Percentiles rank a stretch among this genome's conserved stretches.
Conservation (phyloP, 495 filamentous ascomycete species). For the Penicillium antarcticum region DNA sequence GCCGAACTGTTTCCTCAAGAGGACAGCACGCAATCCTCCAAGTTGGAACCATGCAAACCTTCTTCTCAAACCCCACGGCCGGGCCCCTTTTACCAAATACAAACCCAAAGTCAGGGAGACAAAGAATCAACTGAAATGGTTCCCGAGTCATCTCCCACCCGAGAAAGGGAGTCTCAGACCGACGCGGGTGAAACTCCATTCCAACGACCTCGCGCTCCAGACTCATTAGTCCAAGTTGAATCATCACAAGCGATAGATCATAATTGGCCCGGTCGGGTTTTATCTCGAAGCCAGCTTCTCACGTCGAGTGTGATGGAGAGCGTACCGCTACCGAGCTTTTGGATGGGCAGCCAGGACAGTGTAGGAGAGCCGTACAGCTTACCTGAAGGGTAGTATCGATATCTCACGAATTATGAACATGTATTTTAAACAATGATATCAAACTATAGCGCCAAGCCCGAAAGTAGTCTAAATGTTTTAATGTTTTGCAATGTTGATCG, state of each 20-base stretch:
- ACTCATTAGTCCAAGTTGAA: constrained; percentile 40
- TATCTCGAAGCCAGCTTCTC: constrained; percentile 39
- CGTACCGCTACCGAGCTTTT: constrained; percentile 38
- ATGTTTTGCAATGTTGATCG: background rate
- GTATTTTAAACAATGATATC: background rate
- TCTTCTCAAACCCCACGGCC: background rate
- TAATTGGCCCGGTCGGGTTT: constrained; percentile 15
- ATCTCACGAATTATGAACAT: constrained; percentile 15
- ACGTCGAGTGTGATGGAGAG: constrained; percentile 49
- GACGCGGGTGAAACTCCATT: constrained; percentile 12
- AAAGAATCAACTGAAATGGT: constrained; percentile 32
- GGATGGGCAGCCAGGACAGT: constrained; percentile 44
- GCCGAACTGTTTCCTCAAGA: constrained; percentile 41
- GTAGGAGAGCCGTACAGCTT: constrained; percentile 41
- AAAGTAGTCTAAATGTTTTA: background rate
- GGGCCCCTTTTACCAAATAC: constrained; percentile 19
- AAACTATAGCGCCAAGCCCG: background rate
- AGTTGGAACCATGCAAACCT: background rate
- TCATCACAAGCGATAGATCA: constrained; percentile 41
- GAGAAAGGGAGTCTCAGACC: constrained; percentile 11
- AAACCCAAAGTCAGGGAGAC: constrained; percentile 23
- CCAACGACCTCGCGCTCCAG: constrained; percentile 18
- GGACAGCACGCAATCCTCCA: constrained; percentile 18
- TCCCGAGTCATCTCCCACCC: constrained; percentile 41
- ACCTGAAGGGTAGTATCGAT: constrained; percentile 18